These are phyloP conservation scores for Carallia pectinifolia DNA, from an alignment of 345 rosid genomes.

Conservation along the genomic window DNA sequence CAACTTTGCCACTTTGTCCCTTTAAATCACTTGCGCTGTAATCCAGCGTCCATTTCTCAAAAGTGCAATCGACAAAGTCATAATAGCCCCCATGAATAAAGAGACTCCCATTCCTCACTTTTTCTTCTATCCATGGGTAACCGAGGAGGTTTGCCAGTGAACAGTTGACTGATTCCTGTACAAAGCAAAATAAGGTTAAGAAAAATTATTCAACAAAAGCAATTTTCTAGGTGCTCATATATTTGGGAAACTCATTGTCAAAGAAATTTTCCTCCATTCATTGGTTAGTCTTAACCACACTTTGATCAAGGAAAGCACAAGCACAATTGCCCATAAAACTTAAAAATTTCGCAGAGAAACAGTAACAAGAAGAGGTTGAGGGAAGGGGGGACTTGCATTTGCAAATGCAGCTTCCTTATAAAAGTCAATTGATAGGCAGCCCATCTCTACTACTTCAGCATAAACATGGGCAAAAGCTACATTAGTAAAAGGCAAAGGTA, in stretches of 20 bases:
- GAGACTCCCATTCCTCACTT: conserved; percentile 52
- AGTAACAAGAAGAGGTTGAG: too few relatives aligned
- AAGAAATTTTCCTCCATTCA: too few relatives aligned
- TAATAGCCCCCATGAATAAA: conserved; percentile 91
- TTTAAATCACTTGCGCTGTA: conserved; percentile 41
- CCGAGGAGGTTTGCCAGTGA: conserved; percentile 73
- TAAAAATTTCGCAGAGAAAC: too few relatives aligned
- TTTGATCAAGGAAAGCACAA: too few relatives aligned
- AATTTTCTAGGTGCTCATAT: too few relatives aligned
- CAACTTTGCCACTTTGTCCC: conserved; percentile 35
- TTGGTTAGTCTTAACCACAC: neutral
- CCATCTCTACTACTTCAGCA: too few relatives aligned
- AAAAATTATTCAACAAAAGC: neutral
- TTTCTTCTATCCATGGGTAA: conserved; percentile 96
- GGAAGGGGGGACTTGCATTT: too few relatives aligned
- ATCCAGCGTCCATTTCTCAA: conserved; percentile 96
- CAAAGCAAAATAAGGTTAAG: neutral
- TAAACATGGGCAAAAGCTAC: too few relatives aligned
- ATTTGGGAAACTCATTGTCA: neutral
- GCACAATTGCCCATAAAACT: too few relatives aligned
- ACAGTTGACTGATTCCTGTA: conserved; percentile 69
- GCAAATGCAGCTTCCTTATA: too few relatives aligned
- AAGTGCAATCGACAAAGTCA: conserved; percentile 71
- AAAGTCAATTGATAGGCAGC: too few relatives aligned
- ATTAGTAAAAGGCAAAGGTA: too few relatives aligned